Percentiles rank a stretch among this genome's conserved stretches.
These are phyloP conservation scores for Thermothelomyces thermophilus DNA, from an alignment of 2,329 filamentous ascomycete genomes.

Conservation along the genomic window DNA sequence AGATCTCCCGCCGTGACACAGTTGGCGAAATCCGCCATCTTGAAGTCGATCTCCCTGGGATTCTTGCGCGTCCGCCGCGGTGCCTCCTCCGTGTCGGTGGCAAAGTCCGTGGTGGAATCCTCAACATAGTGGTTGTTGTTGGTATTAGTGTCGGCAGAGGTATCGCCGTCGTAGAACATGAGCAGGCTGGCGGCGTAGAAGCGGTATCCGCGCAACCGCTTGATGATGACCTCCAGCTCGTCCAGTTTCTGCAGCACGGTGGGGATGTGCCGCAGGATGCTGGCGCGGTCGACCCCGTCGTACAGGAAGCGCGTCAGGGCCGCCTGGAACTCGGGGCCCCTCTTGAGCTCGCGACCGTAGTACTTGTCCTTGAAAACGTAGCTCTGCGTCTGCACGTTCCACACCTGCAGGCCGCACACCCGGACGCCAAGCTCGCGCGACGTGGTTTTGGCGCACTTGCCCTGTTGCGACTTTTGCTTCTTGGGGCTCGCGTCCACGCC, in stretches of 20 bases:
- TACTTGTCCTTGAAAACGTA: slow-evolving; percentile 99
- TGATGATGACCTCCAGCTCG: slow-evolving; percentile 76
- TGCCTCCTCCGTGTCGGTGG: slow-evolving; percentile 51
- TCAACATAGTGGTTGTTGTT: slow-evolving; percentile 36
- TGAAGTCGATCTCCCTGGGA: slow-evolving; percentile 71
- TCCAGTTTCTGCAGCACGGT: slow-evolving; percentile 77
- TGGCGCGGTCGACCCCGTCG: slow-evolving; percentile 74
- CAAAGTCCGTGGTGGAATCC: slow-evolving; percentile 53
- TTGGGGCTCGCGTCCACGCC: slow-evolving; percentile 86
- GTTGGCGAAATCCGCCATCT: slow-evolving; percentile 98
- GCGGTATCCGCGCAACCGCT: slow-evolving; percentile 73
- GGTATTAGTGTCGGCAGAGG: slow-evolving; percentile 29
- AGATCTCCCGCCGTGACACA: slow-evolving; percentile 84
- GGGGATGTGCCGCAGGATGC: slow-evolving; percentile 81
- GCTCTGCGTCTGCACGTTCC: slow-evolving; percentile 75
- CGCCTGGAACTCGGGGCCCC: slow-evolving; percentile 80
- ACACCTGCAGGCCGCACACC: slow-evolving; percentile 92
- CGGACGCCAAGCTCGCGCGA: slow-evolving; percentile 87
- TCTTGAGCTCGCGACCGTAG: slow-evolving; percentile 81
- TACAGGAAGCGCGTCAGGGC: slow-evolving; percentile 86
- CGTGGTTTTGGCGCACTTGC: slow-evolving; percentile 88
- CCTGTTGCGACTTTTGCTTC: slow-evolving; percentile 86
- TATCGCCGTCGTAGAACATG: slow-evolving; percentile 91
- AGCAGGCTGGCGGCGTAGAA: slow-evolving; percentile 94
- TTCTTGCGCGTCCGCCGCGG: slow-evolving; percentile 37